Evolutionary conservation across 129 eudicot species (phyloP).

Genomic region (Tagetes patula): DNA sequence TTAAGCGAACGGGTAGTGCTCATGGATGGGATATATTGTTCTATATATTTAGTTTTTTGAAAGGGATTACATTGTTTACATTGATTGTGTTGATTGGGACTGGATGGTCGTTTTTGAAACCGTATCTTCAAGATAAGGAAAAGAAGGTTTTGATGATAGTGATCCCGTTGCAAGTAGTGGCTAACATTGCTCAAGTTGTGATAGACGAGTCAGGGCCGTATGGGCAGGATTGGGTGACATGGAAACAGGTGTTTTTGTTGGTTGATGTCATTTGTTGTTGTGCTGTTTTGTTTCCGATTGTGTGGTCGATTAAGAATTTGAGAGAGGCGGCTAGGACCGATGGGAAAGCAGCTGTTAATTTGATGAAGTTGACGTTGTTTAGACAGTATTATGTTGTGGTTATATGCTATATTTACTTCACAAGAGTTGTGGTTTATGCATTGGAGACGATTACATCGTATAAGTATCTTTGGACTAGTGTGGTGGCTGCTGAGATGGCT

Average conservation of each 20-base stretch:
- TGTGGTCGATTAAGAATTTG: constrained; percentile 82
- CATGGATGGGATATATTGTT: constrained; percentile 91
- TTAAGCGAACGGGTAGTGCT: constrained; percentile 72
- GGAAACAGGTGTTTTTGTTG: constrained; percentile 73
- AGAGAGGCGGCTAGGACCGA: constrained; percentile 75
- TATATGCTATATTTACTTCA: constrained; percentile 79
- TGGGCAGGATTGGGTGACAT: constrained; percentile 66
- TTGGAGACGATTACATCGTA: constrained; percentile 68
- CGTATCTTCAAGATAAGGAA: constrained; percentile 70
- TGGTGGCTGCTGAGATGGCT: constrained; percentile 71
- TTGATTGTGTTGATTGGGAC: constrained; percentile 20
- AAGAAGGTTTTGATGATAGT: constrained; percentile 90
- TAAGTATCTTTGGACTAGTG: constrained; percentile 67
- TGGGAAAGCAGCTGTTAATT: constrained; percentile 83
- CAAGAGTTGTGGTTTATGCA: constrained; percentile 74
- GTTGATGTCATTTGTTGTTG: constrained; percentile 84
- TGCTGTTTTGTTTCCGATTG: constrained; percentile 81
- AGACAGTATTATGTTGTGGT: constrained; percentile 77
- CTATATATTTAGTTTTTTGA: constrained; percentile 69
- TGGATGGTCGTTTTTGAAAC: constrained; percentile 84
- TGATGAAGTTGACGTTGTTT: constrained; percentile 73
- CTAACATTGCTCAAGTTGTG: constrained; percentile 73
- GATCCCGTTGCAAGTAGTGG: constrained; percentile 73
- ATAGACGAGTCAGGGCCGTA: constrained; percentile 70
- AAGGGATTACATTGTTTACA: constrained; percentile 67